Evolutionary conservation across 306 rosid species (phyloP).

Genomic region (Arachis hypogaea): DNA sequence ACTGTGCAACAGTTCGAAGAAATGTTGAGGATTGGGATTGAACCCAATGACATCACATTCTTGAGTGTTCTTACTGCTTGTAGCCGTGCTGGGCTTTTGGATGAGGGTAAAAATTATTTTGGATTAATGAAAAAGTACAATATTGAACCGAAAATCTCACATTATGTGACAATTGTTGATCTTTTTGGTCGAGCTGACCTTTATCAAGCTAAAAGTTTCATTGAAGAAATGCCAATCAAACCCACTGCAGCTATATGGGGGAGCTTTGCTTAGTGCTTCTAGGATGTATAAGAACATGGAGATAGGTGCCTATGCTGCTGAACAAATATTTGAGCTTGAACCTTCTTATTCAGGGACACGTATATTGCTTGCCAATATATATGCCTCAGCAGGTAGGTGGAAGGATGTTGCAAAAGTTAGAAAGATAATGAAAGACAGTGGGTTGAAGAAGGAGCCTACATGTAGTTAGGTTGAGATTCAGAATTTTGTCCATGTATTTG

Average conservation of each 20-base stretch:
- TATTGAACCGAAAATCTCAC: slow-evolving; percentile 49
- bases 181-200: slow-evolving; percentile 61
- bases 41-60: slow-evolving; percentile 52
- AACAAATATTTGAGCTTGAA: slow-evolving; percentile 53
- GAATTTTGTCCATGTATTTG: slow-evolving; percentile 50
- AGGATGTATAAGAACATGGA: slow-evolving; percentile 50
- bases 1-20: slow-evolving; percentile 47
- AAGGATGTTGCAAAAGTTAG: not conserved
- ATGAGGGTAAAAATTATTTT: slow-evolving; percentile 49
- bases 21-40: slow-evolving; percentile 45
- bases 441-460: slow-evolving; percentile 58
- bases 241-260: slow-evolving; percentile 48
- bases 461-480: slow-evolving; percentile 50
- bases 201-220: slow-evolving; percentile 52
- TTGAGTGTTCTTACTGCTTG: slow-evolving; percentile 58
- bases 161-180: slow-evolving; percentile 49
- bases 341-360: slow-evolving; percentile 55
- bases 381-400: slow-evolving; percentile 59
- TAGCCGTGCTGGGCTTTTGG: slow-evolving; percentile 57
- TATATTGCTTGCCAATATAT: slow-evolving; percentile 52
- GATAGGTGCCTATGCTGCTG: slow-evolving; percentile 54
- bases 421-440: not conserved
- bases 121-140: slow-evolving; percentile 48
- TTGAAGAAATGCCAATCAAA: slow-evolving; percentile 51
- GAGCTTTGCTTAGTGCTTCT: slow-evolving; percentile 57